Conservation (phyloP, 1,284 basidiomycete species). For the Boletus sp. region DNA sequence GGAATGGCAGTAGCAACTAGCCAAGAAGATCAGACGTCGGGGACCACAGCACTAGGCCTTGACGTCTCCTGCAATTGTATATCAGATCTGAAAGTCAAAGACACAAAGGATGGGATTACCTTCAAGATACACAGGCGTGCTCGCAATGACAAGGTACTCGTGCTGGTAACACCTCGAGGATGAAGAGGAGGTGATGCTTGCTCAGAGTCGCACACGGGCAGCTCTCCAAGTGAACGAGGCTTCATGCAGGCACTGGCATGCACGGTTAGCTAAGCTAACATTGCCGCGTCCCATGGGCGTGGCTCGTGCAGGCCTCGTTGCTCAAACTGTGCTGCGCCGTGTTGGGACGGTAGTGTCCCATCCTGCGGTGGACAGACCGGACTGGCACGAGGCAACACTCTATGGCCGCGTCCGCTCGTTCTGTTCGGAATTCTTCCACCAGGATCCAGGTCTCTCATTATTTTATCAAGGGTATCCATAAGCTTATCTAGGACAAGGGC, state of each 20-base stretch:
- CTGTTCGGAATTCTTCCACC: neutral
- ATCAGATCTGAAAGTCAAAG: slow-evolving; percentile 2
- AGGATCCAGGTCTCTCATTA: neutral
- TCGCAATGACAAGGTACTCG: neutral
- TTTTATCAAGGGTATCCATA: no score
- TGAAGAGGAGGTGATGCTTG: neutral
- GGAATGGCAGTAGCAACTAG: neutral
- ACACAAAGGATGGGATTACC: neutral
- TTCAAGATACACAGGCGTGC: neutral
- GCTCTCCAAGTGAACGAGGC: neutral
- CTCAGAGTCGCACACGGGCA: neutral
- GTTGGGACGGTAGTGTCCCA: no score
- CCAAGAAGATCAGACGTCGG: no score
- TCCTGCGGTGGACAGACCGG: neutral
- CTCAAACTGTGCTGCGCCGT: no score
- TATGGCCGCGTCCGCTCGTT: neutral
- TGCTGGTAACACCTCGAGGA: neutral
- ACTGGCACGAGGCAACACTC: slow-evolving; percentile 16
- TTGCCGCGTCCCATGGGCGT: neutral
- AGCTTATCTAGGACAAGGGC: no score
- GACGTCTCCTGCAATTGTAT: neutral
- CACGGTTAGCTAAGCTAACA: neutral
- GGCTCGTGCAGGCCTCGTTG: no score
- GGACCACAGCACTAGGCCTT: no score
- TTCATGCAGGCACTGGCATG: neutral